Evolutionary conservation across 305 asterid genomes (phyloP), one percentile per base, ranked within the genome.

Genomic region (Rubia balearica): DNA sequence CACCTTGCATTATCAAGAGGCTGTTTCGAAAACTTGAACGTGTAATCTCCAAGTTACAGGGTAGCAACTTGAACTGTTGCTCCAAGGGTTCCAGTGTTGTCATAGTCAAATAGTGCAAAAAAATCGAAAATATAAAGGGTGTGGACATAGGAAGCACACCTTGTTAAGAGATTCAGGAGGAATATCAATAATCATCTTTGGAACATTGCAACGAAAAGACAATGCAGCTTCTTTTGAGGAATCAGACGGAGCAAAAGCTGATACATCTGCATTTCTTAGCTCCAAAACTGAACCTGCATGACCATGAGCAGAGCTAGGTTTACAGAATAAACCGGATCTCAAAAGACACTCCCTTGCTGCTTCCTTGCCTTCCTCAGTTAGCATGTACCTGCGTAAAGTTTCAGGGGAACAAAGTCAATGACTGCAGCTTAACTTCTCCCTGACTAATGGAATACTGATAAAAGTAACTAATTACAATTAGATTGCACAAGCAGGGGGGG

Each of bases 291-390:
- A 71, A 71, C 76, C 73, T 65, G 70, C 77, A n/a, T 72, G 80
- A 75, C 65, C 63, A 69, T 71, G 76, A 56, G 66, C 80, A 71
- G 75, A 69, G 56, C 73, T 82, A 72, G 48, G 75, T 66, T 81
- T 65, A 68, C 77, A 87, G 65, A 74, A 57, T 62, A 86, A 78
- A 68, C 92, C 88, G 68, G 97, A 93, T 82, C 97, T 90, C 57
- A 40, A 74, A 48, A 90, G 90, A 81, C 97, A 90, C 73, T 88
- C 92, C 43, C 72, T 86, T n/a, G 98, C 98, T 48, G 82, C 86
- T 79, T 86, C 90, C 80, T 87, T 90, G 73, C 98, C 98, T 85
- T 89, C 96, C 71, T 87, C 96, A 3, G 97, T 86, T 83, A 93
- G 83, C 98, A 90, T 93, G 82, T 93, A 93, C 81, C 98, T 93